Evolutionary conservation across 2,329 filamentous ascomycete species (phyloP), one percentile per base, ranked within the genome.

Genomic region (Diplocarpon rosae): DNA sequence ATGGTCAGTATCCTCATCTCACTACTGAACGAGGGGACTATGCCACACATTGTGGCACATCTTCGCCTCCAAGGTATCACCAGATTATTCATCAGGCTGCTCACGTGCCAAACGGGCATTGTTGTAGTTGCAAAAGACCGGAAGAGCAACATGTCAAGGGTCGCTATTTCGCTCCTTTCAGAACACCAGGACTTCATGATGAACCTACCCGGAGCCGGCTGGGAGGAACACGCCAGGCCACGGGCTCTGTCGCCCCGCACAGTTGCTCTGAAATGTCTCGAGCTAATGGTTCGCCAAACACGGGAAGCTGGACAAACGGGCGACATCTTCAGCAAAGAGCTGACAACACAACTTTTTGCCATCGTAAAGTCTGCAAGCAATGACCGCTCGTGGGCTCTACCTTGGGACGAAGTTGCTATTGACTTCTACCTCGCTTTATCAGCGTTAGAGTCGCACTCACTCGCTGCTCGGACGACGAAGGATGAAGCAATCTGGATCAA

Each of bases 71-170:
- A 78, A 14, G 71, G 71, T 8, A 65, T 78, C 16, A 67, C 74
- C 3, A 58, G 62, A n/a, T 65, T 82, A 33, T 62, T 89, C 10
- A 63, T 66, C 32, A 66, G 64, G 2, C 68, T 85, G 31, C 63
- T 89, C 9, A 63, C 65, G 1, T 59, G 65, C 13, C 58, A 70
- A 10, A 65, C 69, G 12, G 77, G 82, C 42, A 75, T 89, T 20
- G 63, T 63, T n/a, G 64, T 65, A 14, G 62, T 86, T n/a, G 72
- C 74, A 0, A 75, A 72, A 49, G 79, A 85, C 31, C 75, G 79
- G 28, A 75, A 75, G 51, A 76, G 66, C 46, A 88, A 87, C 52
- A 70, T 89, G 58, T 81, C 85, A 0, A 81, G 73, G 56, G 69
- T 76, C 27, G 75, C 73, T 10, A 78, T 79, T 54, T 67, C 65